Evolutionary conservation across 2,329 filamentous ascomycete genomes (phyloP).

Genomic region (Penicillium hesseltinei): DNA sequence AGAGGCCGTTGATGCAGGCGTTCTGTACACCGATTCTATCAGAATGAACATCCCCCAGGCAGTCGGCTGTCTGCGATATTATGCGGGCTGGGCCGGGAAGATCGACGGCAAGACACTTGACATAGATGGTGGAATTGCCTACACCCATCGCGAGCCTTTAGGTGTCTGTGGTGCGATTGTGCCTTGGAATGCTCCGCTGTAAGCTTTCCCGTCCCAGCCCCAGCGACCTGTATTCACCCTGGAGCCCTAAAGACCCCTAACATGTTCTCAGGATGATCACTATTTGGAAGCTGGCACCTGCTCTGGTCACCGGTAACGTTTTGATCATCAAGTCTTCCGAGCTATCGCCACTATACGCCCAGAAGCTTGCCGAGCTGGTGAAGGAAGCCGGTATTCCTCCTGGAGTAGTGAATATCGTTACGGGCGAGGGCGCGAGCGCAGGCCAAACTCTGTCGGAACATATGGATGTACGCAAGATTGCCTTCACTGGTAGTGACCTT

Average conservation of each 20-base stretch:
- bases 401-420: constrained; percentile 58
- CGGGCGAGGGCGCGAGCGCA: constrained; percentile 62
- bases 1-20: constrained; percentile 28
- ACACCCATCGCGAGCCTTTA: constrained; percentile 28
- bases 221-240: not conserved
- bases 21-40: constrained; percentile 25
- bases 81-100: constrained; percentile 33
- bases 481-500: constrained; percentile 35
- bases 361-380: constrained; percentile 50
- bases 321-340: constrained; percentile 69
- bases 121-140: constrained; percentile 25
- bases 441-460: constrained; percentile 32
- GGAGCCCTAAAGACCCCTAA: not conserved
- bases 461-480: constrained; percentile 32
- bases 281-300: constrained; percentile 58
- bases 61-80: constrained; percentile 25
- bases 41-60: constrained; percentile 26
- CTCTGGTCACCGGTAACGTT: constrained; percentile 64
- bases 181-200: constrained; percentile 33
- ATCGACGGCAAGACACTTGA: constrained; percentile 27
- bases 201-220: constrained; percentile 5
- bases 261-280: constrained; percentile 26
- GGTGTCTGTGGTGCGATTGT: constrained; percentile 33
- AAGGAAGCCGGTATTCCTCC: constrained; percentile 54
- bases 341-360: constrained; percentile 52